Percentiles rank a stretch among this genome's conserved stretches.
Conservation (phyloP, 1,284 basidiomycete species). For the Clitocybe nebularis region DNA sequence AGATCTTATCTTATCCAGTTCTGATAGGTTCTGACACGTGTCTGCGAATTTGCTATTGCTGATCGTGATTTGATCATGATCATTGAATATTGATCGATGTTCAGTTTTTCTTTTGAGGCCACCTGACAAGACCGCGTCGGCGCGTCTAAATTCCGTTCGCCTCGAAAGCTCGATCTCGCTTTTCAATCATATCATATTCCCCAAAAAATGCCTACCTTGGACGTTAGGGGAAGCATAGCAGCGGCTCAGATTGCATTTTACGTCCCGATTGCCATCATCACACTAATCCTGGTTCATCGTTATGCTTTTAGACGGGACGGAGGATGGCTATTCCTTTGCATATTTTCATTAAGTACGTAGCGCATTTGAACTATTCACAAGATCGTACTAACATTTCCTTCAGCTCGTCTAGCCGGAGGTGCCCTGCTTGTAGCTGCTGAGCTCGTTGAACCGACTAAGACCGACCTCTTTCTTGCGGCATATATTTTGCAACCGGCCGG, state of each 20-base stretch:
- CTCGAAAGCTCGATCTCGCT: neutral
- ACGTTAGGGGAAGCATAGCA: constrained; percentile 50
- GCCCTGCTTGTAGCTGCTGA: constrained; percentile 53
- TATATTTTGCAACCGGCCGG: constrained; percentile 55
- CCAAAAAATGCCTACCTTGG: constrained; percentile 33
- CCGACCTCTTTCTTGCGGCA: constrained; percentile 43
- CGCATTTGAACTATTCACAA: constrained; percentile 3
- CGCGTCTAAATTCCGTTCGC: constrained; percentile 2
- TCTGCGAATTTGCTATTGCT: constrained; percentile 1
- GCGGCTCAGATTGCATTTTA: constrained; percentile 54
- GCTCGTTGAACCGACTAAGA: constrained; percentile 30
- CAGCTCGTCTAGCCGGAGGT: constrained; percentile 57
- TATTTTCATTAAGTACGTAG: constrained; percentile 45
- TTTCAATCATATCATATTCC: constrained; percentile 6
- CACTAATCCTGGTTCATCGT: constrained; percentile 39
- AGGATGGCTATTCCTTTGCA: constrained; percentile 58
- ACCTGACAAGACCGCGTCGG: constrained; percentile 1
- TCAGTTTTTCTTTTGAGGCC: constrained; percentile 14
- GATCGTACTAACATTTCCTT: constrained; percentile 4
- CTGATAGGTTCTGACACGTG: constrained; percentile 6
- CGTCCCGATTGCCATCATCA: constrained; percentile 43
- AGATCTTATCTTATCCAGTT: constrained; percentile 14
- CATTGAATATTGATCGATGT: constrained; percentile 18
- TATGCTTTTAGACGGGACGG: constrained; percentile 53
- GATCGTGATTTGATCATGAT: constrained; percentile 14